Evolutionary conservation across 805 yeast genomes (phyloP).

Genomic region (Saccharomycopsis fibuligera): DNA sequence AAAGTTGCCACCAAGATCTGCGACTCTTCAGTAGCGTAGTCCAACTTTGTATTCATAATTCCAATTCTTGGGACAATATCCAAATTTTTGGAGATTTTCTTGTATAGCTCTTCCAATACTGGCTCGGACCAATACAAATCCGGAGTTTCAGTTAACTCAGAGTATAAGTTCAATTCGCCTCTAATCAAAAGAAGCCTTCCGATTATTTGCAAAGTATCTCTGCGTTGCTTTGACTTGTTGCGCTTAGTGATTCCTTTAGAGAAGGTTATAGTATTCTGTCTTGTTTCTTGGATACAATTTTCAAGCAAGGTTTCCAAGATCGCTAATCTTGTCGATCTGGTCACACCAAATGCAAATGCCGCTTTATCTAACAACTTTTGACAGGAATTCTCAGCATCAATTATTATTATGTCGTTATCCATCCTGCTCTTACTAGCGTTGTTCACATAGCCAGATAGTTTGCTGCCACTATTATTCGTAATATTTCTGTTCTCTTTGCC

Average conservation of each 20-base stretch:
- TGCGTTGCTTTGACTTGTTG: conserved; percentile 10
- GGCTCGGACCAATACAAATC: conserved; percentile 94
- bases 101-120: conserved; percentile 68
- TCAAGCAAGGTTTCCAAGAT: conserved; percentile 71
- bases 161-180: conserved; percentile 78
- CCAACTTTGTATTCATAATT: conserved; percentile 77
- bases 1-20: conserved; percentile 68
- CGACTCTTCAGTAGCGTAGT: conserved; percentile 86
- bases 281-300: conserved; percentile 55
- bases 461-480: neutral
- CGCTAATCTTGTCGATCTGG: conserved; percentile 81
- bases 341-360: conserved; percentile 83
- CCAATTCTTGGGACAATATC: conserved; percentile 75
- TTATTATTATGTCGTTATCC: conserved; percentile 64
- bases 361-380: conserved; percentile 65
- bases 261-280: conserved; percentile 56
- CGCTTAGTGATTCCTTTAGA: conserved; percentile 37
- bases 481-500: neutral
- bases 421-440: conserved; percentile 27
- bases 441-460: no score
- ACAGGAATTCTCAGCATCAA: conserved; percentile 44
- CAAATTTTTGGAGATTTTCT: conserved; percentile 58
- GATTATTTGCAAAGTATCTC: conserved; percentile 59
- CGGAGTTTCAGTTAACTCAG: conserved; percentile 77
- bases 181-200: conserved; percentile 71